Base-by-base conservation (phyloP, 169 alveolate species). In the Cryptosporidium ryanae region DNA sequence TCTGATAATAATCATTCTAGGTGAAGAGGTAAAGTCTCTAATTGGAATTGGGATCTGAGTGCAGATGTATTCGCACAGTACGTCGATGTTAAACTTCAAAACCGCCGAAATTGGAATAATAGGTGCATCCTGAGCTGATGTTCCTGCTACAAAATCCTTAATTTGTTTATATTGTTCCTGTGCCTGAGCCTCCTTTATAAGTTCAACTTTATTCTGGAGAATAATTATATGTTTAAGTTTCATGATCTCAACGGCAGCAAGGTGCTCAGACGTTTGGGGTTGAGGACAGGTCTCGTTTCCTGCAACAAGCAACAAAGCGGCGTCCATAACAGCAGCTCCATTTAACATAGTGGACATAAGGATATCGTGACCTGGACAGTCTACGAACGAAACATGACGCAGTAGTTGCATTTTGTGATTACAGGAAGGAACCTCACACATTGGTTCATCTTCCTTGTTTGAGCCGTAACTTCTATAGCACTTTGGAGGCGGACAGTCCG, bases 321-420 rank as follows among this genome's bases (percentile, higher is more conserved):
- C 99, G 91, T 98, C 99, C 99, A 98, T 98, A 31, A 98, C 99
- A 10, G 99, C 99, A 1, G 99, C 99, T 29, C 99, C 99, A 90
- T 98, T 98, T 43, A 98, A 94, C 99, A 98, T 98, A 29, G 99
- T 98, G 17, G 99, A 98, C 99, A 98, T 98, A 82, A 98, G 96
- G 93, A 98, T 98, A 92, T 98, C 99, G 94, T 98, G 99, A 13
- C 99, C 99, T 32, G 99, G 99, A 91, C 99, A 98, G 92, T 98
- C 99, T 7, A 98, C 99, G 90, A 98, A 98, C 23, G 99, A 97
- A 25, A 98, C 98, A 91, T 98, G 99, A 66, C 98, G 94, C 61
- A 93, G 70, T 38, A 95, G 84, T 61, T 95, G 91, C 97, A 95
- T 95, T 90, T 93, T 93, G 84, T 91, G 93, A 89, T 95, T 81